Base-by-base conservation (phyloP, 345 rosid species). In the Crucihimalaya himalaica region DNA sequence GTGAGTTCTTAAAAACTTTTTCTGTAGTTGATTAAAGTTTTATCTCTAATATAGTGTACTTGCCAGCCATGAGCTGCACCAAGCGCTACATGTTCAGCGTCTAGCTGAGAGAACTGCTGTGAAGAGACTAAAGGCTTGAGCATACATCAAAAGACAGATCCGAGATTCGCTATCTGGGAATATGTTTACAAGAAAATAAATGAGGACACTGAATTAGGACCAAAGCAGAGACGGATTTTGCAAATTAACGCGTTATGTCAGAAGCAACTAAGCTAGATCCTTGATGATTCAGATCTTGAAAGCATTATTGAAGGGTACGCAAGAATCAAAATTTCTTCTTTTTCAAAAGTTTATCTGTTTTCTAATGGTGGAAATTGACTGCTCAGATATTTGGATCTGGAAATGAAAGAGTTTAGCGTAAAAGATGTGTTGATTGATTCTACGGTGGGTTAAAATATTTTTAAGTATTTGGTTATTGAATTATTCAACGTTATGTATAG, bases 61-160 rank as follows among this genome's bases (percentile, higher is more conserved):
- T 64, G 34, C 97, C 3, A 94, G 98, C 80, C 88, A 70, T 56
- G 97, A 94, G 79, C 84, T 94, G 82, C 97, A 94, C 74, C 92
- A 87, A 76, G 97, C 97, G 11, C 87, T 94, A 53, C 96, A 89
- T 80, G 75, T 94, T 61, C 98, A 94, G 83, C 83, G 83, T 71
- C 70, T 94, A 65, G 82, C 97, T 13, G 98, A 94, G 85, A 83
- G 83, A 78, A 91, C 87, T 46, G 96, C 98, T 5, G 20, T 80
- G 78, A 89, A 82, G 81, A 84, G 94, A 71, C 77, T 87, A 83
- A 90, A 88, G 81, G 82, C 85, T 63, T 48, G 91, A 50, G 83
- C 96, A 70, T 94, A 94, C 81, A 78, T 89, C 45, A 94, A 85
- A 84, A 86, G 88, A 73, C 98, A 94, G 84, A 81, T 91, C 9